phyloP scores from a whole-genome alignment of 2,329 filamentous ascomycete species.

The Colletotrichum orchidophilum region DNA sequence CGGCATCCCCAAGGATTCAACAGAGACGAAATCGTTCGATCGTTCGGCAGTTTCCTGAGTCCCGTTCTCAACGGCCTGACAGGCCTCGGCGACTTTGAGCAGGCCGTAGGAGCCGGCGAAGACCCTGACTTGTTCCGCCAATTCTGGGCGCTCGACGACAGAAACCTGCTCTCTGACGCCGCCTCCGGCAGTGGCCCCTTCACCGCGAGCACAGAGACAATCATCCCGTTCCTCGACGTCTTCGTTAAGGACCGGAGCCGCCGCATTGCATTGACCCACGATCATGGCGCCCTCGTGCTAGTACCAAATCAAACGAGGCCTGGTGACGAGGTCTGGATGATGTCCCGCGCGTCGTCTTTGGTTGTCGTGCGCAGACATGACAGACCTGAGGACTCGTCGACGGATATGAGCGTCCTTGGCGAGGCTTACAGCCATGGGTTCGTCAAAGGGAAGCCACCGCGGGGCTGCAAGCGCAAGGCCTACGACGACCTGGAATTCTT shows the following conservation, averaged over 20 bases:
- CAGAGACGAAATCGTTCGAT: slow-evolving; percentile 42
- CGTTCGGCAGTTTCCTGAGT: slow-evolving; percentile 41
- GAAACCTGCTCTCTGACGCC: slow-evolving; percentile 45
- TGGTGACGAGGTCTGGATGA: slow-evolving; percentile 34
- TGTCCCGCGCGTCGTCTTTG: slow-evolving; percentile 12
- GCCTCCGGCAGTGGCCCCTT: slow-evolving; percentile 40
- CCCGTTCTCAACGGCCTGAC: slow-evolving; percentile 48
- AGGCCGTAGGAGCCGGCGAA: slow-evolving; percentile 43
- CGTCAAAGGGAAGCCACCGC: slow-evolving; percentile 10
- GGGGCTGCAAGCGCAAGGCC: neutral
- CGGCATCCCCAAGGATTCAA: slow-evolving; percentile 30
- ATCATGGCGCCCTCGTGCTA: slow-evolving; percentile 30
- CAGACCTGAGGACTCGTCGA: neutral
- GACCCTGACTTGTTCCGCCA: slow-evolving; percentile 45
- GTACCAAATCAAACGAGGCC: slow-evolving; percentile 13
- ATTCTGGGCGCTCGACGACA: slow-evolving; percentile 46
- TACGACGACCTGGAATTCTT: slow-evolving; percentile 29
- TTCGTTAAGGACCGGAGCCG: slow-evolving; percentile 25
- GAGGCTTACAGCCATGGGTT: slow-evolving; percentile 28
- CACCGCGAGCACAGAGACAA: slow-evolving; percentile 37
- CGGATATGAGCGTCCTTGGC: slow-evolving; percentile 22
- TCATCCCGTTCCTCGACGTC: slow-evolving; percentile 35
- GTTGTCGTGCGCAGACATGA: slow-evolving; percentile 16
- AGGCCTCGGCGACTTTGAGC: slow-evolving; percentile 44
- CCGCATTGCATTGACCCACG: slow-evolving; percentile 29